Conservation (phyloP, 1,139 yeast genomes). For the Lizanozyma gosingica region DNA sequence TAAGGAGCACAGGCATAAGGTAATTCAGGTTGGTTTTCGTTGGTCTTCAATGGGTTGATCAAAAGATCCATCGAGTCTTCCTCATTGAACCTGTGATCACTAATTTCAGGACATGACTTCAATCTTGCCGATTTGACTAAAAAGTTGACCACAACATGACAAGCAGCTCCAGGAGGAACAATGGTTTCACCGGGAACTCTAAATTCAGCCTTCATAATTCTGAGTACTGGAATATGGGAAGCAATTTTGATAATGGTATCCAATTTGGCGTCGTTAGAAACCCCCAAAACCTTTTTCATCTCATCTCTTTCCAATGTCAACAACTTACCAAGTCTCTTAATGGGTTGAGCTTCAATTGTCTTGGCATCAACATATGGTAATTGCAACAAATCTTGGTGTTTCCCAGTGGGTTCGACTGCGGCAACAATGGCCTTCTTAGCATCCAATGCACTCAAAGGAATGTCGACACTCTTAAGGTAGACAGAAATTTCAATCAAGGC, state of each 20-base stretch:
- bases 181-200: slow-evolving; percentile 80
- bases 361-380: slow-evolving; percentile 59
- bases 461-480: slow-evolving; percentile 64
- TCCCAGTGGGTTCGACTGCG: slow-evolving; percentile 57
- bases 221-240: slow-evolving; percentile 56
- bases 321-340: slow-evolving; percentile 60
- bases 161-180: slow-evolving; percentile 67
- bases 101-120: slow-evolving; percentile 47
- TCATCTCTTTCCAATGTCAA: slow-evolving; percentile 49
- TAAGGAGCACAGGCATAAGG: slow-evolving; percentile 63
- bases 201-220: slow-evolving; percentile 64
- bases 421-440: slow-evolving; percentile 69
- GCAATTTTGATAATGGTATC: slow-evolving; percentile 52
- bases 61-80: slow-evolving; percentile 56
- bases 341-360: slow-evolving; percentile 31
- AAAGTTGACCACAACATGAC: slow-evolving; percentile 69
- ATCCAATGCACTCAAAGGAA: slow-evolving; percentile 53
- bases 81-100: slow-evolving; percentile 26
- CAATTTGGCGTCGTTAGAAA: slow-evolving; percentile 36
- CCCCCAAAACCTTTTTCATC: slow-evolving; percentile 49
- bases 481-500: slow-evolving; percentile 79
- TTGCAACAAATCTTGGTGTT: slow-evolving; percentile 63
- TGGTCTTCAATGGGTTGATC: slow-evolving; percentile 63
- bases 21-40: slow-evolving; percentile 55
- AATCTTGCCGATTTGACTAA: slow-evolving; percentile 64